Base-by-base conservation (phyloP, 306 rosid species). In the Carpinus fangiana region DNA sequence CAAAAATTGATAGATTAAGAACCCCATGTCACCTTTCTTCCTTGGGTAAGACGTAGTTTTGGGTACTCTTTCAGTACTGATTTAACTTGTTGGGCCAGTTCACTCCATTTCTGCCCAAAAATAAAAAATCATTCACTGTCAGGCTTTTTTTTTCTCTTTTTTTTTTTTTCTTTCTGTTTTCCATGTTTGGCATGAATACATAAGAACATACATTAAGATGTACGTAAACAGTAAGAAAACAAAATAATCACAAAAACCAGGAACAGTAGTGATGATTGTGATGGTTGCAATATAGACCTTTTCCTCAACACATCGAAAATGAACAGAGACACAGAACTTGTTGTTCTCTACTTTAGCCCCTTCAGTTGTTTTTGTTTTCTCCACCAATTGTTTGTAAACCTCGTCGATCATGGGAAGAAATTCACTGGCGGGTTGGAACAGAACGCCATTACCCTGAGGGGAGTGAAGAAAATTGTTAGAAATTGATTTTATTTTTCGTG, bases 271-370 rank as follows among this genome's bases (percentile, higher is more conserved):
- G 28, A 2, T 31, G 7, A 12, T 71, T 38, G 47, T 66, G 51
- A 18, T 51, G 31, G 1, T 31, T 5, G 7, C 21, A 36, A 17
- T 78, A 17, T 78, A n/a, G n/a, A 92, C 98, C 95, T 90, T 92
- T 88, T 95, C 98, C 28, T 95, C 98, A 60, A 95, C 98, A 64
- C 98, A 90, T 12, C 98, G 97, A 72, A 80, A 95, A 61, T 95
- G 98, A 75, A 95, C 98, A 56, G 98, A 91, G 18, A 78, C 75
- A 48, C 98, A 92, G 70, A 92, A 95, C 76, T 91, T 95, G 76
- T 95, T 93, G 84, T 95, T 86, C 84, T 95, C 98, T 51, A 95
- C 98, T 79, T 47, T 81, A 12, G 91, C 95, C 75, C 98, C 98
- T 12, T 90, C 89, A 51, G 90, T 92, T 72, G 87, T 81, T 82